phyloP scores from a whole-genome alignment of 257 asterid genomes.

The Nicotiana knightiana region DNA sequence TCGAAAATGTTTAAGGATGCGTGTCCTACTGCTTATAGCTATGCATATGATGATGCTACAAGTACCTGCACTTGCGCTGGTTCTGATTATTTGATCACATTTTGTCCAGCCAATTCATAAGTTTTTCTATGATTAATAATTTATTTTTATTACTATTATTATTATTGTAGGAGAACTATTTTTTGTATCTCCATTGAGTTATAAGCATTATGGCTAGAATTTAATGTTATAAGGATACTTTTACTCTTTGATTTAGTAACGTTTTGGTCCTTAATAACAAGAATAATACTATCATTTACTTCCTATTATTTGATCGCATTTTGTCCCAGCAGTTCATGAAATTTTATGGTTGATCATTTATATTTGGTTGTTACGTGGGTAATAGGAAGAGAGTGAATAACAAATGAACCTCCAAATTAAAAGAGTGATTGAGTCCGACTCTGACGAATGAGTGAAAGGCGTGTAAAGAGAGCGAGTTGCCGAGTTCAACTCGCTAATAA shows the following conservation, averaged over 20 bases:
- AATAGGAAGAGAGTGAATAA: too few relatives aligned
- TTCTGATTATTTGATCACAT: conserved; percentile 64
- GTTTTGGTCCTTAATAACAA: neutral
- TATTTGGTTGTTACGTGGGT: too few relatives aligned
- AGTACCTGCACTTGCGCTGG: conserved; percentile 73
- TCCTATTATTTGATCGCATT: neutral
- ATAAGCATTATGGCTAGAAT: neutral
- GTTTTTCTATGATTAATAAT: neutral
- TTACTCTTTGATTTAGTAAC: neutral
- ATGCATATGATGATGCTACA: conserved; percentile 82
- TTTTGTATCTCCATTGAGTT: neutral
- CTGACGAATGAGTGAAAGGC: too few relatives aligned
- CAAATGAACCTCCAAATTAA: too few relatives aligned
- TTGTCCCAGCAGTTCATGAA: neutral
- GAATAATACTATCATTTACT: too few relatives aligned
- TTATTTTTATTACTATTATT: neutral
- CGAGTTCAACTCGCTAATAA: too few relatives aligned
- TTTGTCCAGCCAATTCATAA: conserved; percentile 47
- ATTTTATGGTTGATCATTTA: neutral
- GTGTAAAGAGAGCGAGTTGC: too few relatives aligned
- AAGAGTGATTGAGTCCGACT: too few relatives aligned
- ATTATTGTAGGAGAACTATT: neutral
- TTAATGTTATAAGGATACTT: neutral
- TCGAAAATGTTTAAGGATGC: conserved; percentile 68
- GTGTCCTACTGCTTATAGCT: conserved; percentile 86